Evolutionary conservation across 257 asterid genomes (phyloP).

Genomic region (Lycium ferocissimum): DNA sequence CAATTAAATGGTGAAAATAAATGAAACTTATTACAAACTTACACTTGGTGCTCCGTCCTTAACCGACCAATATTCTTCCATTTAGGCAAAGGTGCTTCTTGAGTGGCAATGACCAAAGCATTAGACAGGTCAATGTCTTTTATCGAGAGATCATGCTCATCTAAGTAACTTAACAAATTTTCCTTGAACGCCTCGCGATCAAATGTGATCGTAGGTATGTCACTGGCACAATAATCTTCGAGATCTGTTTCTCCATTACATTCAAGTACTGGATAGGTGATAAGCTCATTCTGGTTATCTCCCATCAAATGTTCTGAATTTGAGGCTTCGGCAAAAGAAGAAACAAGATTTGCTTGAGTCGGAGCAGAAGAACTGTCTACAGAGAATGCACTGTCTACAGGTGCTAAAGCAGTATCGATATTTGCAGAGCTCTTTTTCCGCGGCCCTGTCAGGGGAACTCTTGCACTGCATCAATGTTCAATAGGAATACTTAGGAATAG

Average conservation of each 20-base stretch:
- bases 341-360: not conserved
- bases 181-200: conserved; percentile 29
- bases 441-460: conserved; percentile 40
- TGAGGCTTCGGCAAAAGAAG: not conserved
- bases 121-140: conserved; percentile 29
- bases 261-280: conserved; percentile 48
- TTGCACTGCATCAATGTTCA: conserved; percentile 41
- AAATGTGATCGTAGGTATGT: conserved; percentile 42
- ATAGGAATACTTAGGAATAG: not conserved
- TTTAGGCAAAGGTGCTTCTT: conserved; percentile 36
- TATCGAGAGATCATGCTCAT: not conserved
- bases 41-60: conserved; percentile 50
- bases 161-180: conserved; percentile 4
- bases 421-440: conserved; percentile 12
- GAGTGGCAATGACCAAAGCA: conserved; percentile 36
- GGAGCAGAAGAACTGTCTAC: not conserved
- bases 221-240: conserved; percentile 46
- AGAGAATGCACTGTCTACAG: conserved; percentile 22
- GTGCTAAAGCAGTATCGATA: conserved; percentile 14
- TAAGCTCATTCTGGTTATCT: conserved; percentile 49
- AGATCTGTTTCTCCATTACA: conserved; percentile 39
- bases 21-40: conserved; percentile 30
- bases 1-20: not conserved
- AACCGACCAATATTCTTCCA: conserved; percentile 24
- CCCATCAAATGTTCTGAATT: not conserved